A percentile compares a stretch with the other conserved stretches of the same genome.
Evolutionary conservation across 306 rosid species (phyloP).

Genomic region (Oxytropis ochrocephala): DNA sequence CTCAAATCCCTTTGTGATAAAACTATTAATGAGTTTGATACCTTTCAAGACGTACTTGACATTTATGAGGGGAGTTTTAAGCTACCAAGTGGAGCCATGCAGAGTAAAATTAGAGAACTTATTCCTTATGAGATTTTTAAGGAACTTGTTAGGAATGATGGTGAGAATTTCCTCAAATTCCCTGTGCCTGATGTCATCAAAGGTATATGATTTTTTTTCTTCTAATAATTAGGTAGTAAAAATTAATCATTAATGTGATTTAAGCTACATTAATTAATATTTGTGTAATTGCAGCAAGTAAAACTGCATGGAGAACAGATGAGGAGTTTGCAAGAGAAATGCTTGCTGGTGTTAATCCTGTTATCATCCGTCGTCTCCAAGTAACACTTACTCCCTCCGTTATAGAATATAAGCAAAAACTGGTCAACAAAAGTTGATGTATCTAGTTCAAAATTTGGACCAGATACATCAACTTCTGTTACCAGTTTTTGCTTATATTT

Average conservation of each 20-base stretch:
- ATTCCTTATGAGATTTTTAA: conserved; percentile 71
- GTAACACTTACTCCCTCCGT: no score
- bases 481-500: no score
- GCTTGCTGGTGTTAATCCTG: conserved; percentile 96
- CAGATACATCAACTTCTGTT: no score
- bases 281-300: conserved; percentile 37
- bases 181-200: conserved; percentile 67
- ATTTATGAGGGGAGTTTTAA: conserved; percentile 61
- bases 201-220: neutral
- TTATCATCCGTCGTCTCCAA: conserved; percentile 59
- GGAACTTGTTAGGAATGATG: conserved; percentile 76
- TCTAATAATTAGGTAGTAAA: no score
- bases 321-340: conserved; percentile 88
- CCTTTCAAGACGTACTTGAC: conserved; percentile 51
- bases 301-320: conserved; percentile 88
- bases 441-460: no score
- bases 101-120: conserved; percentile 37
- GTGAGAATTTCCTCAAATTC: conserved; percentile 69
- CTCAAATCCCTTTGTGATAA: conserved; percentile 58
- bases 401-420: no score
- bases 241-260: no score
- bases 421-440: no score
- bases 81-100: conserved; percentile 46
- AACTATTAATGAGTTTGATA: conserved; percentile 77
- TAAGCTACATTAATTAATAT: neutral